These are phyloP conservation scores for Henningerozyma blattae DNA, from an alignment of 805 yeast species.

Conservation along the genomic window DNA sequence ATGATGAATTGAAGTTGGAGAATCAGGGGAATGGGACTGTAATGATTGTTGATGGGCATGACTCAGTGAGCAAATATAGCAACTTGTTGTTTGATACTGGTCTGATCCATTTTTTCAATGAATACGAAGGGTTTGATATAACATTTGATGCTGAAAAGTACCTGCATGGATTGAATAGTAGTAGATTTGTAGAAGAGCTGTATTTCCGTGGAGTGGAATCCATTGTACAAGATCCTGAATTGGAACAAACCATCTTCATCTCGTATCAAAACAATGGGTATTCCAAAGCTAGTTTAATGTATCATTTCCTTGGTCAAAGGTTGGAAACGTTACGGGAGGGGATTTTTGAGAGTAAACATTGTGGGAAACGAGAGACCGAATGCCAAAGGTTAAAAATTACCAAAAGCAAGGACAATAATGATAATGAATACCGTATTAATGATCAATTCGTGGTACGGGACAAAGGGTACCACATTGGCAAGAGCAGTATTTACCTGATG, in stretches of 20 bases:
- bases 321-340: no score
- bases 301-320: conserved; percentile 51
- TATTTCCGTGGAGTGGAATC: conserved; percentile 43
- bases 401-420: conserved; percentile 13
- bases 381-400: conserved; percentile 49
- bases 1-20: conserved; percentile 11
- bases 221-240: conserved; percentile 45
- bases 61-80: conserved; percentile 23
- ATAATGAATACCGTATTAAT: no score
- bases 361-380: conserved; percentile 44
- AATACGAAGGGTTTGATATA: conserved; percentile 22
- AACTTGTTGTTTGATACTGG: conserved; percentile 37
- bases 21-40: conserved; percentile 23
- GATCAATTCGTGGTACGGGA: conserved; percentile 40
- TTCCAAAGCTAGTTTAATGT: conserved; percentile 34
- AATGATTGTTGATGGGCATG: conserved; percentile 26
- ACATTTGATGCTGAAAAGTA: conserved; percentile 44
- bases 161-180: conserved; percentile 45
- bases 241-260: conserved; percentile 46
- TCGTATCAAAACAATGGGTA: conserved; percentile 26
- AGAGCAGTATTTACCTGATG: conserved; percentile 53
- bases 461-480: conserved; percentile 41
- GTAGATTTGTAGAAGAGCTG: conserved; percentile 58
- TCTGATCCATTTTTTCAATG: conserved; percentile 36
- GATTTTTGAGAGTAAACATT: conserved; percentile 36